Evolutionary conservation across 2,329 filamentous ascomycete species (phyloP).

Genomic region (Chrysosporium queenslandicum): DNA sequence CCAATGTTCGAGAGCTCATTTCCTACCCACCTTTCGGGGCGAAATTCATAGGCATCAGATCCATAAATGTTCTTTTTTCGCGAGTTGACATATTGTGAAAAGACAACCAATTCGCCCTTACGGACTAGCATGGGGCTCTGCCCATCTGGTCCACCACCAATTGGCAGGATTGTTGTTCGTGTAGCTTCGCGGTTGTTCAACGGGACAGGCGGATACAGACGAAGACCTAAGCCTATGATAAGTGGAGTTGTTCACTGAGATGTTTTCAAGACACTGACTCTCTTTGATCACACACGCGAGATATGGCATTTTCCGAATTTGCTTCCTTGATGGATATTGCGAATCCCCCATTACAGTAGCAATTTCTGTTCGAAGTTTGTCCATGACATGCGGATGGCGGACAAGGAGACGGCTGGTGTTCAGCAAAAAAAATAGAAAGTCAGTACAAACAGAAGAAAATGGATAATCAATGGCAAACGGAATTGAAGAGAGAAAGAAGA

Average conservation of each 20-base stretch:
- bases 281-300: conserved; percentile 42
- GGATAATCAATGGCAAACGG: neutral
- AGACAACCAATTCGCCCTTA: conserved; percentile 56
- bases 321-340: conserved; percentile 16
- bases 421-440: too few relatives aligned
- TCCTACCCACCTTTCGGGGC: conserved; percentile 55
- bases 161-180: conserved; percentile 36
- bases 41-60: conserved; percentile 19
- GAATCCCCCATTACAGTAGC: conserved; percentile 16
- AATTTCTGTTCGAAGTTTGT: conserved; percentile 19
- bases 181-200: conserved; percentile 36
- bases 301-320: conserved; percentile 14
- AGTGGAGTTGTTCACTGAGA: too few relatives aligned
- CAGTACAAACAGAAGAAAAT: too few relatives aligned
- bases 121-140: conserved; percentile 53
- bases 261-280: conserved; percentile 19
- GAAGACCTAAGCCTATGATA: too few relatives aligned
- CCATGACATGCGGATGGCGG: conserved; percentile 18
- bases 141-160: conserved; percentile 52
- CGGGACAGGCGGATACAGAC: conserved; percentile 40
- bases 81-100: conserved; percentile 63
- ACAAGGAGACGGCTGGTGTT: conserved; percentile 22
- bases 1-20: conserved; percentile 32
- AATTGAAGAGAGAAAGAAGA: conserved; percentile 13
- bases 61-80: conserved; percentile 54